A percentile compares a stretch with the other conserved stretches of the same genome.
Evolutionary conservation across 73 alveolate genomes (phyloP).

Genomic region (Paramecium pentaurelia): DNA sequence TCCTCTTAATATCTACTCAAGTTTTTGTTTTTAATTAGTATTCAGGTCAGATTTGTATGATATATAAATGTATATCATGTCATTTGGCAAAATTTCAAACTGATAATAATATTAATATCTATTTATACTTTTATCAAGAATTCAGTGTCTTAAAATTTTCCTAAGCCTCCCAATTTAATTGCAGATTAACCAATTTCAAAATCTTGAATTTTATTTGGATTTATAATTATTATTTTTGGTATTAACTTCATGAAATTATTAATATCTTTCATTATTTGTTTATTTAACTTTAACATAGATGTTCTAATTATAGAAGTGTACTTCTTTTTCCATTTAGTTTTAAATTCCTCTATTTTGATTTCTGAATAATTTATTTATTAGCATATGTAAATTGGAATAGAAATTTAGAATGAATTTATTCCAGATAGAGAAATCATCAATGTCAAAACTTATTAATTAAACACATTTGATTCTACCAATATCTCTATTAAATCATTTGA

Average conservation of each 20-base stretch:
- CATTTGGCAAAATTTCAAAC: slow-evolving; percentile 16
- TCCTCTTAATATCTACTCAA: not conserved
- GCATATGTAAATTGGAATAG: not conserved
- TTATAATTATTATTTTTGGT: not conserved
- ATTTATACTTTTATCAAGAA: not conserved
- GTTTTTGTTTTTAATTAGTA: not conserved
- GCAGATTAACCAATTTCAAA: not conserved
- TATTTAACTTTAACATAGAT: not conserved
- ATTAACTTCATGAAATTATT: not conserved
- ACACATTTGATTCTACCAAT: not conserved
- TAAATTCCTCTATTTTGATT: not conserved
- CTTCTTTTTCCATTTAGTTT: not conserved
- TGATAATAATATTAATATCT: no score
- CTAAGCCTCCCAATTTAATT: not conserved
- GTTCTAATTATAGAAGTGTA: not conserved
- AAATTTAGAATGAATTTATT: not conserved
- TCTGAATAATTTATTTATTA: not conserved
- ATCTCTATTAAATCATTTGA: not conserved
- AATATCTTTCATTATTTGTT: not conserved
- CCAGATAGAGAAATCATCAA: not conserved
- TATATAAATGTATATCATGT: not conserved
- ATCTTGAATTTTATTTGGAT: not conserved
- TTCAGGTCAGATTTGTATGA: not conserved
- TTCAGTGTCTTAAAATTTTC: not conserved
- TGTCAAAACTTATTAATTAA: not conserved